These are phyloP conservation scores for Agarophyton chilense DNA, from an alignment of 23 red algal species.

Conservation along the genomic window DNA sequence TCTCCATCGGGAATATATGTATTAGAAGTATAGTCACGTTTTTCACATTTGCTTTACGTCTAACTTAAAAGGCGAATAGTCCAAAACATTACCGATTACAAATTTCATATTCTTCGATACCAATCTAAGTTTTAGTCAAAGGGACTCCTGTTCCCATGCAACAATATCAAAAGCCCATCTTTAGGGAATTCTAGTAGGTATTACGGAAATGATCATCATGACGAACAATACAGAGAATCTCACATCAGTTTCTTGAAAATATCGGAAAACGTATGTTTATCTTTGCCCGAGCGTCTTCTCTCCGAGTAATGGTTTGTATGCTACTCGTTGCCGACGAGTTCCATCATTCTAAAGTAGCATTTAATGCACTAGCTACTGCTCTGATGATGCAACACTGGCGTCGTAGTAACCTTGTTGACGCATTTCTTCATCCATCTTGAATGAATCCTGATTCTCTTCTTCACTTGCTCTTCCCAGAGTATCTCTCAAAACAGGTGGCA, in stretches of 20 bases:
- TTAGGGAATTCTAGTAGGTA: too few relatives aligned
- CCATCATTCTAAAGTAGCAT: not conserved
- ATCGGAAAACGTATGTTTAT: not conserved
- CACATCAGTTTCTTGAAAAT: not conserved
- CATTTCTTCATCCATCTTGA: slow-evolving; percentile 14
- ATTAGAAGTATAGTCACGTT: too few relatives aligned
- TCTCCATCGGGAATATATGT: too few relatives aligned
- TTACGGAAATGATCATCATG: not conserved
- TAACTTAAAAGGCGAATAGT: too few relatives aligned
- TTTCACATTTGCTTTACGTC: too few relatives aligned
- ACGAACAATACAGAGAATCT: not conserved
- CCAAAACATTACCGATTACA: too few relatives aligned
- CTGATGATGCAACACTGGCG: not conserved
- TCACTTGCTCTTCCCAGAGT: not conserved
- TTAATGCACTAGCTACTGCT: not conserved
- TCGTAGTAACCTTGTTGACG: not conserved
- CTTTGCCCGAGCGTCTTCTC: not conserved
- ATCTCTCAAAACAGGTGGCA: not conserved
- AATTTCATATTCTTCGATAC: too few relatives aligned
- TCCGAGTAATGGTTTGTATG: not conserved
- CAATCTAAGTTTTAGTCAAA: too few relatives aligned
- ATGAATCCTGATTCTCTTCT: slow-evolving; percentile 11
- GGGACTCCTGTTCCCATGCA: too few relatives aligned
- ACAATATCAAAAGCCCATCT: too few relatives aligned
- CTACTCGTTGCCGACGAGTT: not conserved